Evolutionary conservation across 805 yeast species (phyloP).

Genomic region (Kluyveromyces siamensis): DNA sequence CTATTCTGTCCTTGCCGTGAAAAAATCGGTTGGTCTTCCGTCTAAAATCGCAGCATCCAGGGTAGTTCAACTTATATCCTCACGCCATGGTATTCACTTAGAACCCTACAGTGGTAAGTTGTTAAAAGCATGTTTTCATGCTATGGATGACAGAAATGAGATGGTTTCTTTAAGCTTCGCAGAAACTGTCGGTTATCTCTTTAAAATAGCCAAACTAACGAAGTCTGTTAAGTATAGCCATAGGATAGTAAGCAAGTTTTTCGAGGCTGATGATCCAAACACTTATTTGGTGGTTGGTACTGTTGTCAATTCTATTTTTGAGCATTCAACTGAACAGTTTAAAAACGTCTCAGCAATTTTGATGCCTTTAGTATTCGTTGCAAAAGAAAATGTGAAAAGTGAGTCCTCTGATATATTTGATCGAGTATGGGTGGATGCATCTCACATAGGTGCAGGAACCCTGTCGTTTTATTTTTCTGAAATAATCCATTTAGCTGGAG

Average conservation of each 20-base stretch:
- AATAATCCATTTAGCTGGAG: slow-evolving; percentile 44
- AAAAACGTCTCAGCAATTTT: slow-evolving; percentile 51
- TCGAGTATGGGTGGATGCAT: slow-evolving; percentile 67
- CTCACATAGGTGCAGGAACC: slow-evolving; percentile 66
- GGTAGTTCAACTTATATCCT: slow-evolving; percentile 55
- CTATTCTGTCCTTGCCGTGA: slow-evolving; percentile 46
- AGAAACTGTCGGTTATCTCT: slow-evolving; percentile 67
- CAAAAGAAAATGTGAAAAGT: slow-evolving; percentile 52
- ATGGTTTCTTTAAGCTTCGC: slow-evolving; percentile 73
- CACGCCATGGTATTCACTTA: slow-evolving; percentile 41
- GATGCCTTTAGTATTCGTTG: slow-evolving; percentile 73
- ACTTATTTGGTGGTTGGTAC: slow-evolving; percentile 44
- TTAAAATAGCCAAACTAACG: slow-evolving; percentile 49
- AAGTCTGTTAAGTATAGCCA: slow-evolving; percentile 45
- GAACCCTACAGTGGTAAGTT: slow-evolving; percentile 54
- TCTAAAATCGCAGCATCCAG: slow-evolving; percentile 81
- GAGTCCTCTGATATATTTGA: slow-evolving; percentile 42
- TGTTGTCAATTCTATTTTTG: slow-evolving; percentile 58
- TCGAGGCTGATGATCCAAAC: slow-evolving; percentile 39
- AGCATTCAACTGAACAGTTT: slow-evolving; percentile 61
- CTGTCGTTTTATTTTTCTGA: slow-evolving; percentile 62
- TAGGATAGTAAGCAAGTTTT: slow-evolving; percentile 45
- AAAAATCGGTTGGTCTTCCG: slow-evolving; percentile 76
- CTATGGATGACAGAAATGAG: slow-evolving; percentile 60
- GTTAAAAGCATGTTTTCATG: slow-evolving; percentile 46